phyloP scores from a whole-genome alignment of 805 yeast species.

The Saccharomycopsis sp. region DNA sequence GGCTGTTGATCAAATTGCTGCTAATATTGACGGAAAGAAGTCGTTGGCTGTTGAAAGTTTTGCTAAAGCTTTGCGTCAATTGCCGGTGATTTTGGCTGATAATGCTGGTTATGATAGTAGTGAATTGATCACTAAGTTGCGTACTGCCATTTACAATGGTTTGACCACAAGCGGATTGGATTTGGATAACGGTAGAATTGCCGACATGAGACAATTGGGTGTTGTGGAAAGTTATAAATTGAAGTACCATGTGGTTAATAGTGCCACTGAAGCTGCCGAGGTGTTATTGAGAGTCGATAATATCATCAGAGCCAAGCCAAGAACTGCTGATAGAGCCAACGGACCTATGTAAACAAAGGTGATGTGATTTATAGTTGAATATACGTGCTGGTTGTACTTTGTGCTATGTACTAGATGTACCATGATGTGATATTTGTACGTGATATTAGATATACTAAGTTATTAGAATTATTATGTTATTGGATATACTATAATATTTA shows the following conservation, averaged over 20 bases:
- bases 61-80: constrained; percentile 87
- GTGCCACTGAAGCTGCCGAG: constrained; percentile 98
- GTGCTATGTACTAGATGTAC: too few species aligned
- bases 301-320: constrained; percentile 92
- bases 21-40: constrained; percentile 87
- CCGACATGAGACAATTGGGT: constrained; percentile 92
- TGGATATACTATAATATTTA: too few species aligned
- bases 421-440: background rate
- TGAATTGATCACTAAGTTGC: constrained; percentile 82
- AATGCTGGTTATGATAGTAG: constrained; percentile 96
- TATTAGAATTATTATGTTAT: too few species aligned
- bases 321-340: constrained; percentile 83
- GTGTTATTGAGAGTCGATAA: constrained; percentile 92
- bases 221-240: constrained; percentile 89
- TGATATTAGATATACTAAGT: too few species aligned
- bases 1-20: constrained; percentile 91
- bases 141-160: constrained; percentile 89
- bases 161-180: constrained; percentile 88
- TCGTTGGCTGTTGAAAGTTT: constrained; percentile 92
- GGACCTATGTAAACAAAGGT: constrained; percentile 4
- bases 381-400: background rate
- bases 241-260: constrained; percentile 87
- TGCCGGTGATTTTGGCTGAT: constrained; percentile 93
- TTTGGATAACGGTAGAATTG: constrained; percentile 73
- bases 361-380: background rate